Base-by-base conservation (phyloP, 2,329 filamentous ascomycete species). In the Aspergillus sp. region DNA sequence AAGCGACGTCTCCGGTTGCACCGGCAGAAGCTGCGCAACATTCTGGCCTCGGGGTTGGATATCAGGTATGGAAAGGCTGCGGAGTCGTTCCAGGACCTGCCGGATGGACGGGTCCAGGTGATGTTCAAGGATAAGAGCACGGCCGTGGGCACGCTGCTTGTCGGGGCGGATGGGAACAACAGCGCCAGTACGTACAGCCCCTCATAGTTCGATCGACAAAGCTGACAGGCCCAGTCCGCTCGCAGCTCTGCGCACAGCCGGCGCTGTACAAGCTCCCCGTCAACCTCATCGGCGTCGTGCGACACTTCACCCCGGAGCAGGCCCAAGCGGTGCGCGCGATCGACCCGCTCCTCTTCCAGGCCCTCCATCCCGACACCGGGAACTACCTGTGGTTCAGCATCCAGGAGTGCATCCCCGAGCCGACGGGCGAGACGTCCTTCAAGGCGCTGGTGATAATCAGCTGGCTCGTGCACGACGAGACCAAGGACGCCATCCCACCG, bases 301-400 rank as follows among this genome's bases (percentile, higher is more conserved):
- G 20, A 4, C 20, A 21, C n/a, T 25, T 48, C 20, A 48, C 46
- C 14, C 11, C 36, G 13, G 44, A 46, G 2, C 49, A 51, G 36
- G 20, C 29, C 10, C 11, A 16, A 14, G 19, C 47, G n/a, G 25
- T 49, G 23, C 47, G 47, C 40, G 38, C 21, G 14, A 49, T 49
- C 16, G 47, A 49, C 23, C 47, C 47, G 10, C 23, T 49, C 13
- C 47, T 49, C 9, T 49, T 49, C 23, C 47, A 49, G 20, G 47
- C 19, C 25, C 21, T 20, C 1, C 47, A 49, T 38, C 38, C 47
- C 1, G 40, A 43, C 14, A 49, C 38, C 7, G 40, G 40, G 5
- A 29, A 13, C 21, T 49, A 49, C 23, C 14, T 49, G 14, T 49
- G 47, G 47, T 49, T 49, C 38, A 40, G 32, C 36, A 41, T 49